Evolutionary conservation across 2,329 filamentous ascomycete genomes (phyloP).

Genomic region (Epicoccum nigrum): DNA sequence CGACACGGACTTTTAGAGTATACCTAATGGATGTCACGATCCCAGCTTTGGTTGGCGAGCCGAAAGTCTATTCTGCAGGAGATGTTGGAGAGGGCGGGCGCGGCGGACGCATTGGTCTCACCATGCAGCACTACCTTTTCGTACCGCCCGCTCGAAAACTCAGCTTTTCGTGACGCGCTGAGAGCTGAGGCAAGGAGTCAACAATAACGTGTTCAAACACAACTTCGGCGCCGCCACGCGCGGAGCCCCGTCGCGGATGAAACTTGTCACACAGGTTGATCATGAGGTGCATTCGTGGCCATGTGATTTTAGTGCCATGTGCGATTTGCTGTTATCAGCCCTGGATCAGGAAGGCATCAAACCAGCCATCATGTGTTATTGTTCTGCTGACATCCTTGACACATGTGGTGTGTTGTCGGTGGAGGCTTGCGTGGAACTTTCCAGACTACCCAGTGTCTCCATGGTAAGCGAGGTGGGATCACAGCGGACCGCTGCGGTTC

Average conservation of each 20-base stretch:
- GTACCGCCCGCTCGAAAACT: constrained; percentile 10
- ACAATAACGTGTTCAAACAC: not conserved
- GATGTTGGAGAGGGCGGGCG: too few species aligned
- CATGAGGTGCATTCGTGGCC: not conserved
- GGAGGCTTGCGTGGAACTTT: constrained; percentile 1
- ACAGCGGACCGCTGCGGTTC: constrained; percentile 12
- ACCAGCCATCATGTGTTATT: not conserved
- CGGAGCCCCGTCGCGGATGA: not conserved
- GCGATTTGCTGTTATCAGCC: constrained; percentile 1
- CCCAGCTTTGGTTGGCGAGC: too few species aligned
- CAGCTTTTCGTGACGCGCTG: constrained; percentile 8
- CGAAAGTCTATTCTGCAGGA: too few species aligned
- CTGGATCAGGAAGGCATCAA: not conserved
- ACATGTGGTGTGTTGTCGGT: constrained; percentile 1
- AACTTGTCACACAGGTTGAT: not conserved
- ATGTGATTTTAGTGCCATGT: not conserved
- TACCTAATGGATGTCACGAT: too few species aligned
- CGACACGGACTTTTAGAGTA: too few species aligned
- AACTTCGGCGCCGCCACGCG: constrained; percentile 12
- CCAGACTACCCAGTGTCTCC: not conserved
- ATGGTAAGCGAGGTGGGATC: constrained; percentile 7
- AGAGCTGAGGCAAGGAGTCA: constrained; percentile 6
- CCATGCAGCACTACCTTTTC: not conserved
- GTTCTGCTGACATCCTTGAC: not conserved
- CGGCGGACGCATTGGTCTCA: too few species aligned